Evolutionary conservation across 495 filamentous ascomycete species (phyloP).

Genomic region (Penicillium longicatenatum): DNA sequence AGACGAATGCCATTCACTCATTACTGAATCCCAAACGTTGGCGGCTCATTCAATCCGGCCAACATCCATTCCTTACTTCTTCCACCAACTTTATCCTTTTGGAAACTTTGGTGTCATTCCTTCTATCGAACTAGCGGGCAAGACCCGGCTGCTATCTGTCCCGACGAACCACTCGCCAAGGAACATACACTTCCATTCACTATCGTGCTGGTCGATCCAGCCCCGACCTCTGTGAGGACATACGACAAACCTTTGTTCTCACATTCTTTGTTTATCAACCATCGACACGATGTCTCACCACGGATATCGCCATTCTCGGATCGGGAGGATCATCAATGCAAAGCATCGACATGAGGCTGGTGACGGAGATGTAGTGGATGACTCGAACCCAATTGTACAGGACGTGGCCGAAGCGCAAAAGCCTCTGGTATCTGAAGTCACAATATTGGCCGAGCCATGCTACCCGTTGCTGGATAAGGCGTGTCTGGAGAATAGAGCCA

Average conservation of each 20-base stretch:
- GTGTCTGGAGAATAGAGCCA: slow-evolving; percentile 10
- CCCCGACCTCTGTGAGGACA: slow-evolving; percentile 26
- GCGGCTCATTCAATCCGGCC: slow-evolving; percentile 8
- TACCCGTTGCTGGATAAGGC: slow-evolving; percentile 13
- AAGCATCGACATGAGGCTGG: slow-evolving; percentile 18
- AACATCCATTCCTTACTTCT: slow-evolving; percentile 23
- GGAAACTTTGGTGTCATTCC: not conserved
- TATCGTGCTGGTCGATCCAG: slow-evolving; percentile 22
- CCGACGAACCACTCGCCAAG: not conserved
- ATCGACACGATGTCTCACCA: slow-evolving; percentile 26
- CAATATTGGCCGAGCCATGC: slow-evolving; percentile 11
- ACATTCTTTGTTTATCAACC: not conserved
- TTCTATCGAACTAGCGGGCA: slow-evolving; percentile 16
- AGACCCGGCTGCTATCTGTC: slow-evolving; percentile 20
- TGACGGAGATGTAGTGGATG: slow-evolving; percentile 8
- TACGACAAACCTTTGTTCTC: slow-evolving; percentile 4
- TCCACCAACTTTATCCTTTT: not conserved
- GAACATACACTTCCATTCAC: slow-evolving; percentile 1
- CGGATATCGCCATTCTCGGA: slow-evolving; percentile 26
- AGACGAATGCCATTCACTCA: slow-evolving; percentile 14
- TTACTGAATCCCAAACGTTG: slow-evolving; percentile 11
- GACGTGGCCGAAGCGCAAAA: not conserved
- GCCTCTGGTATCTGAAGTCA: slow-evolving; percentile 6
- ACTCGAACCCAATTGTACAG: slow-evolving; percentile 1
- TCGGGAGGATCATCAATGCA: slow-evolving; percentile 18